Evolutionary conservation across 371 early-diverging fungal species (phyloP).

Genomic region (Amoeboradix gromovi): DNA sequence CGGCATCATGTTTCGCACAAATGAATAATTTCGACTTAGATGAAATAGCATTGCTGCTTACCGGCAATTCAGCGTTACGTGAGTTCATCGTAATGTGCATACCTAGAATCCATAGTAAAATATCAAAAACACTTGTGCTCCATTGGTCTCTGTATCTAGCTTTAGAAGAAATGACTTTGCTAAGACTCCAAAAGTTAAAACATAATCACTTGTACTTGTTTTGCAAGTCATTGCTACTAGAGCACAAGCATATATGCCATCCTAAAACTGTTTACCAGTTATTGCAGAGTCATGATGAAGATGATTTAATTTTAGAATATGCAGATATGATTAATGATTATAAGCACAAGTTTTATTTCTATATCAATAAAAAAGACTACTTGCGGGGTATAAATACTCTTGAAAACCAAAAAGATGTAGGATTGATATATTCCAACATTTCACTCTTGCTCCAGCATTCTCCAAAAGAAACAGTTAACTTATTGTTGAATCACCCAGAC

Average conservation of each 20-base stretch:
- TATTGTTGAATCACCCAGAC: background rate
- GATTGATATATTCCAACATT: background rate
- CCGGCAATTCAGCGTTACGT: background rate
- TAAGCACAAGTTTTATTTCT: background rate
- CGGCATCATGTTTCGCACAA: background rate
- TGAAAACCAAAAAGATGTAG: background rate
- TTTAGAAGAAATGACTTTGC: background rate
- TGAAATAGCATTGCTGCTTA: background rate
- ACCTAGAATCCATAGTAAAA: background rate
- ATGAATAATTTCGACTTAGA: background rate
- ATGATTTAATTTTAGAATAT: background rate
- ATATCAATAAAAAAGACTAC: background rate
- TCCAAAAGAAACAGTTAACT: background rate
- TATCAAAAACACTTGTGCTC: background rate
- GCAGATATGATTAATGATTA: background rate
- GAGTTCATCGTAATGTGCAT: background rate
- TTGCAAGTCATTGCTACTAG: background rate
- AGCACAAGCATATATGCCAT: background rate
- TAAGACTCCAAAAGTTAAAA: background rate
- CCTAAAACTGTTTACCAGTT: background rate
- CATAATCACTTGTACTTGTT: background rate
- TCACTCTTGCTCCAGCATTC: background rate
- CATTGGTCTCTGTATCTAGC: background rate
- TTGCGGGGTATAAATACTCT: background rate
- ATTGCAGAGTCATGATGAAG: background rate